Conservation (phyloP, 2,329 filamentous ascomycete genomes). For the Penicillium glabrum region DNA sequence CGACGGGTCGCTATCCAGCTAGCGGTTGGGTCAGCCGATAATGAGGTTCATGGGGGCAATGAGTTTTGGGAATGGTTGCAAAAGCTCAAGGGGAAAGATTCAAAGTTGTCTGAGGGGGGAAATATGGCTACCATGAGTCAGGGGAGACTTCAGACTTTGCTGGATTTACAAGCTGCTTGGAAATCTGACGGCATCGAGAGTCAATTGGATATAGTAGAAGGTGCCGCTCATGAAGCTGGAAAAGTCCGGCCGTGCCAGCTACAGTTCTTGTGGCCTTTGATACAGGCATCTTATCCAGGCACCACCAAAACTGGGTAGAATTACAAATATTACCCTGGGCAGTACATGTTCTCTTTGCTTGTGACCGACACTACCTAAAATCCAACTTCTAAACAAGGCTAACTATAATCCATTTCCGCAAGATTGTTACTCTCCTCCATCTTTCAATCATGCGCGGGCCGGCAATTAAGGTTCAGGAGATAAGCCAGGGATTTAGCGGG, state of each 20-base stretch:
- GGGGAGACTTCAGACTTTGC: background rate
- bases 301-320: too few species aligned
- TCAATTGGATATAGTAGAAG: background rate
- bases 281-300: background rate
- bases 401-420: background rate
- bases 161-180: background rate
- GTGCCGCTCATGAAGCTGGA: background rate
- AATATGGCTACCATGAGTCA: background rate
- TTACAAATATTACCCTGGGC: too few species aligned
- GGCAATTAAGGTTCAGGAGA: too few species aligned
- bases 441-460: too few species aligned
- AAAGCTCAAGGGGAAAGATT: background rate
- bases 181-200: background rate
- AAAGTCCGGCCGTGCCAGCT: background rate
- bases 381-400: too few species aligned
- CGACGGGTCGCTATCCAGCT: background rate
- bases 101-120: background rate
- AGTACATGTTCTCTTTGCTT: too few species aligned
- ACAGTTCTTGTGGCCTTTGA: background rate
- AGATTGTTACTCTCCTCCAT: background rate
- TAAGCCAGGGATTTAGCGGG: too few species aligned
- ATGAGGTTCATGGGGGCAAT: background rate
- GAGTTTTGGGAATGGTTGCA: background rate
- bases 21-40: background rate
- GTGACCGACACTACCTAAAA: too few species aligned